A percentile compares a stretch with the other conserved stretches of the same genome.
Conservation (phyloP, 2,329 filamentous ascomycete genomes). For the Pseudovirgaria hyperparasitica region DNA sequence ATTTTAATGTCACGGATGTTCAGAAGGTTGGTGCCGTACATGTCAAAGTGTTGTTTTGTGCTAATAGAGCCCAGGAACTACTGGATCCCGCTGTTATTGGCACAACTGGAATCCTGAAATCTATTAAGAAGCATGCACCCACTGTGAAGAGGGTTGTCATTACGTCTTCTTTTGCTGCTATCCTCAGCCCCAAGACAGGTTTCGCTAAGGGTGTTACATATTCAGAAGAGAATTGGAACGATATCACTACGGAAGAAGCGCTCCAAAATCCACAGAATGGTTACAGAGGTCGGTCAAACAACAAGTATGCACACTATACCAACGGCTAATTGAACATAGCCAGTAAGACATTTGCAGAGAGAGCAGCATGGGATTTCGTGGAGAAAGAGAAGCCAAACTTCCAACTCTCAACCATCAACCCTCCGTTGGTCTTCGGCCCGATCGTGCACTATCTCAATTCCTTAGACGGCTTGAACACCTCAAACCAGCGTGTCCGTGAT, state of each 20-base stretch:
- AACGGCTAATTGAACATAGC: conserved; percentile 13
- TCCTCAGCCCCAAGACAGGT: conserved; percentile 44
- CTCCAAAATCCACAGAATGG: conserved; percentile 28
- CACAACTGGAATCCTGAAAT: conserved; percentile 49
- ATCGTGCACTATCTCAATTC: conserved; percentile 47
- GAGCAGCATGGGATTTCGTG: conserved; percentile 40
- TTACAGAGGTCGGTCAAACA: conserved; percentile 29
- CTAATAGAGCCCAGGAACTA: conserved; percentile 25
- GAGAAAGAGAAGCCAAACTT: conserved; percentile 40
- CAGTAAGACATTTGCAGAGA: conserved; percentile 51
- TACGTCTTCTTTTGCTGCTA: conserved; percentile 57
- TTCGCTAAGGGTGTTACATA: conserved; percentile 36
- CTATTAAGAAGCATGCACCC: conserved; percentile 47
- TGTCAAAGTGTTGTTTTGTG: conserved; percentile 3
- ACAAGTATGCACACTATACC: conserved; percentile 2
- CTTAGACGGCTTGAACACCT: conserved; percentile 57
- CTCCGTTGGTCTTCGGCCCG: conserved; percentile 38
- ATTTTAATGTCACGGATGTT: conserved; percentile 59
- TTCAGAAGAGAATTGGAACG: conserved; percentile 45
- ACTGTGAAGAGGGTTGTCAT: conserved; percentile 61
- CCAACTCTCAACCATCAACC: conserved; percentile 35
- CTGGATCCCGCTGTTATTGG: conserved; percentile 51
- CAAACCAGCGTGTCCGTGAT: conserved; percentile 53
- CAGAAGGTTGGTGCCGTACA: conserved; percentile 36
- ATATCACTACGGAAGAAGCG: conserved; percentile 39